These are phyloP conservation scores for Cutaneotrichosporon sp. DNA, from an alignment of 1,284 basidiomycete genomes.

Conservation along the genomic window DNA sequence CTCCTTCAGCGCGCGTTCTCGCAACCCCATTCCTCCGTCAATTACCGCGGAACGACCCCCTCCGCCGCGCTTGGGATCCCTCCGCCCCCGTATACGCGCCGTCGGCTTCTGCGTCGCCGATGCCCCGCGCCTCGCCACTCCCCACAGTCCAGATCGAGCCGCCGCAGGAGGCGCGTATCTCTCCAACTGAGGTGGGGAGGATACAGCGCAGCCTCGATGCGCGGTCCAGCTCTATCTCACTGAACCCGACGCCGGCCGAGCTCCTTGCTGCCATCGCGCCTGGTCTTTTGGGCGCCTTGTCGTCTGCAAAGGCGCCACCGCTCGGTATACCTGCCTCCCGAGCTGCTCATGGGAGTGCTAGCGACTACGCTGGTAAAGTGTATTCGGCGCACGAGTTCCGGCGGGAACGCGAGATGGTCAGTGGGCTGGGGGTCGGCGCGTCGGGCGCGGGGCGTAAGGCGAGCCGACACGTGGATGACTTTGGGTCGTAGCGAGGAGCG, in stretches of 20 bases:
- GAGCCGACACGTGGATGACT: conserved; percentile 27
- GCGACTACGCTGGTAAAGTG: conserved; percentile 28
- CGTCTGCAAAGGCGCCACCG: conserved; percentile 17
- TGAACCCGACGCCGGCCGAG: conserved; percentile 15
- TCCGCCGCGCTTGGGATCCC: conserved; percentile 9
- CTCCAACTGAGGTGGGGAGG: neutral
- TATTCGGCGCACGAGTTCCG: conserved; percentile 31
- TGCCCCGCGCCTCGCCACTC: neutral
- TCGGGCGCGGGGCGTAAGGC: conserved; percentile 26
- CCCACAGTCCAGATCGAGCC: conserved; percentile 4
- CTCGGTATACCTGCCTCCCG: conserved; percentile 21
- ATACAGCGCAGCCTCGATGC: conserved; percentile 17
- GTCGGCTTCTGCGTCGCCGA: neutral
- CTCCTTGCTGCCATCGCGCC: conserved; percentile 21
- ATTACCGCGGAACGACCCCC: conserved; percentile 6
- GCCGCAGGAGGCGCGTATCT: neutral
- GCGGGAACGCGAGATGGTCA: conserved; percentile 23
- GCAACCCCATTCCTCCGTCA: conserved; percentile 11
- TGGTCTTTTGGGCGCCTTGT: conserved; percentile 15
- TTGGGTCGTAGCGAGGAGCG: conserved; percentile 12
- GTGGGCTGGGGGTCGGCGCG: conserved; percentile 21
- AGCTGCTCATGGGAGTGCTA: conserved; percentile 16
- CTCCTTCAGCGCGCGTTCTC: neutral
- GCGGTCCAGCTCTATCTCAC: neutral
- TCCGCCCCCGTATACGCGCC: neutral